phyloP scores from a whole-genome alignment of 202 grass and related monocot genomes.

The Saccharum hybrid region DNA sequence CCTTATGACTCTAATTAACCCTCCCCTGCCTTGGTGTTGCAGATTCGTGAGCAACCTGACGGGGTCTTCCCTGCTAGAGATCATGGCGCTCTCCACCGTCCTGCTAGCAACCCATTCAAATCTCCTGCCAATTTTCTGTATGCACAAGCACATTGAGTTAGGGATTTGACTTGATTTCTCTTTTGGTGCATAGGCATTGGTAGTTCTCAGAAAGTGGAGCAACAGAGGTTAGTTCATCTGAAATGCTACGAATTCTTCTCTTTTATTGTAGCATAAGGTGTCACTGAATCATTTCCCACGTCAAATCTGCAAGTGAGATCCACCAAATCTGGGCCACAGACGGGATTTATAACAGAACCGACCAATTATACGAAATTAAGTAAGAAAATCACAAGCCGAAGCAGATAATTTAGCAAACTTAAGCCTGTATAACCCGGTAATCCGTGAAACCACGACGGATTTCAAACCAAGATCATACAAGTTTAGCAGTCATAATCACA shows the following conservation, averaged over 20 bases:
- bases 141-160: background rate
- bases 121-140: background rate
- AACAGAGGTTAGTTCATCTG: conserved; percentile 47
- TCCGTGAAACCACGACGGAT: no score
- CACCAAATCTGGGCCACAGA: no score
- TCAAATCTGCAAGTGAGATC: background rate
- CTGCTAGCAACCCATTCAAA: conserved; percentile 60
- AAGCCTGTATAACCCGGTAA: no score
- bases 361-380: no score
- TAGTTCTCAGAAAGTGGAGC: conserved; percentile 85
- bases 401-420: no score
- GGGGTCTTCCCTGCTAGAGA: conserved; percentile 80
- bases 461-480: no score
- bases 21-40: conserved; percentile 3
- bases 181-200: conserved; percentile 59
- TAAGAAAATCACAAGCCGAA: no score
- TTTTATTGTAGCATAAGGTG: background rate
- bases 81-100: conserved; percentile 74
- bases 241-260: conserved; percentile 20
- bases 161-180: conserved; percentile 17
- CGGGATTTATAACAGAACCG: no score
- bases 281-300: background rate
- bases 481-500: no score
- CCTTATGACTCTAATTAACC: no score
- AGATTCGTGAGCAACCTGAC: conserved; percentile 95